Evolutionary conservation across 768 basidiomycete species (phyloP), one percentile per base, ranked within the genome.

Genomic region (Boletus barrowsii): DNA sequence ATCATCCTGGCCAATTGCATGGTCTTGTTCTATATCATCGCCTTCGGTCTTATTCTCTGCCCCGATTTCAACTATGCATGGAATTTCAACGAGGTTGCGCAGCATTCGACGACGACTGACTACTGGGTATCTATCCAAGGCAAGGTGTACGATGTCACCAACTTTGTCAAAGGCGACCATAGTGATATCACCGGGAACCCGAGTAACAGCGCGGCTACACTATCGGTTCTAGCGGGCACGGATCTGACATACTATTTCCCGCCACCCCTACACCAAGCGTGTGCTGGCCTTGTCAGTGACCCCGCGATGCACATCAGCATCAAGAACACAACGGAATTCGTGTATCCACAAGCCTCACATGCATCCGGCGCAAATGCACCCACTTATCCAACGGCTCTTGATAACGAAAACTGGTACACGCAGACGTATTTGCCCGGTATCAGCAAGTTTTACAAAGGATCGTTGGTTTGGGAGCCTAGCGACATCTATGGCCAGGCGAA

Each of bases 161-260:
- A 80, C 57, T 82, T 84, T 59, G 75, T 81, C 61, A 75, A 77
- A 49, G 76, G 78, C 24, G 79, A 88, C 52, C 87, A 89, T 67
- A 81, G 80, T 50, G 85, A 87, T 69, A 75, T 86, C 45, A 47
- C 68, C 3, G 79, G 79, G 30, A 67, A 77, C 44, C 69, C 79
- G 3, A 84, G 84, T 47, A 82, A 83, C 42, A 51, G 68, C 7
- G 69, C 69, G 18, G 75, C 74, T 13, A 69, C 78, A 15, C 76
- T 87, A 64, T 62, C 78, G 5, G 65, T 74, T 24, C 72, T 88
- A 29, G 87, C 82, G 0, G 87, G 87, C 10, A 71, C 75, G 58
- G 87, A 88, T 61, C 55, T 88, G 47, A 81, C 81, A 2, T 68
- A 76, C 41, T 86, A 88, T 68, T 86, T 85, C 73, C 84, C 83